Percentiles rank a stretch among this genome's conserved stretches.
phyloP scores from a whole-genome alignment of 1,284 basidiomycete genomes.

The Apiotrichum brassicae region DNA sequence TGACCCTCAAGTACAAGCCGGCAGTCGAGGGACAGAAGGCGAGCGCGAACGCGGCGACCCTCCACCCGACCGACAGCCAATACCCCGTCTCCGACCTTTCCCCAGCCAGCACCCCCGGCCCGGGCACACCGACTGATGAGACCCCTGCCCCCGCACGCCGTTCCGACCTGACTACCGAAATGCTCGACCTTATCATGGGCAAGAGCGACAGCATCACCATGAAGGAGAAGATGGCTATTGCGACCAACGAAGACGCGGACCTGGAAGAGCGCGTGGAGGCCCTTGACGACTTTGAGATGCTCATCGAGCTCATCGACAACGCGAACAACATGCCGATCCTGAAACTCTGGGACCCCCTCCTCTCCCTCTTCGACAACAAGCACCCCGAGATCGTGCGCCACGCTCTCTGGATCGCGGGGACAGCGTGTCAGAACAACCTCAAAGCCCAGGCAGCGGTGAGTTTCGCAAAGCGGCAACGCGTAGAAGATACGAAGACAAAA shows the following conservation, averaged over 20 bases:
- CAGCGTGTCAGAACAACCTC: conserved; percentile 91
- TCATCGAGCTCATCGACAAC: conserved; percentile 92
- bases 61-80: conserved; percentile 39
- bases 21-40: conserved; percentile 11
- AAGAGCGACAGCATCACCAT: conserved; percentile 76
- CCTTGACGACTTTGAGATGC: conserved; percentile 92
- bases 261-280: conserved; percentile 69
- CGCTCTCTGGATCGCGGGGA: conserved; percentile 86
- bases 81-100: conserved; percentile 22
- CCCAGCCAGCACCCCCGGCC: conserved; percentile 28
- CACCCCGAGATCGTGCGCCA: conserved; percentile 63
- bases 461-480: conserved; percentile 16
- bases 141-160: conserved; percentile 9
- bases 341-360: conserved; percentile 78
- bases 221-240: conserved; percentile 74
- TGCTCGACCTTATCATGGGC: conserved; percentile 80
- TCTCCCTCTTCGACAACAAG: conserved; percentile 58
- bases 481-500: conserved; percentile 1
- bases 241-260: conserved; percentile 57
- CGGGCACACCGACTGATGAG: conserved; percentile 17
- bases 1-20: conserved; percentile 36
- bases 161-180: conserved; percentile 50
- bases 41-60: conserved; percentile 17
- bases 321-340: conserved; percentile 83
- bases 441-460: conserved; percentile 77